A percentile compares a stretch with the other conserved stretches of the same genome.
Conservation (phyloP, 179 eudicot genomes). For the Carnegiea gigantea region DNA sequence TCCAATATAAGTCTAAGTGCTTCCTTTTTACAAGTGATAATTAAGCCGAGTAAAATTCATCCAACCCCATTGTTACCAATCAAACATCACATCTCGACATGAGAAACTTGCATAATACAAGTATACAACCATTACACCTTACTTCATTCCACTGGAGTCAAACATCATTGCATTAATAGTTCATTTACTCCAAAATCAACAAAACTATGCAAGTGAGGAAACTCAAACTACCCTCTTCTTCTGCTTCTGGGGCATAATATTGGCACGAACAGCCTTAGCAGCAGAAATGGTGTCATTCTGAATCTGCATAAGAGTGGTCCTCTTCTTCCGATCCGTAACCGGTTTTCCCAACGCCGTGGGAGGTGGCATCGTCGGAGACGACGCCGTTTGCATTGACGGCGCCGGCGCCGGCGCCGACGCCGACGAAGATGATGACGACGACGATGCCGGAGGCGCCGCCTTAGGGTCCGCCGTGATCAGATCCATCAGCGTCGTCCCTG, state of each 20-base stretch:
- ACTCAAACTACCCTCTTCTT: slow-evolving; percentile 60
- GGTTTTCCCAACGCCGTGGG: slow-evolving; percentile 42
- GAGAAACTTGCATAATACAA: not conserved
- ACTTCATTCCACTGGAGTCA: not conserved
- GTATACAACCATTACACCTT: too few species aligned
- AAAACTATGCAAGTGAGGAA: not conserved
- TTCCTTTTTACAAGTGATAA: not conserved
- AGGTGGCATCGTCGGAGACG: slow-evolving; percentile 25
- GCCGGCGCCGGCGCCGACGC: slow-evolving; percentile 41
- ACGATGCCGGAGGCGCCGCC: slow-evolving; percentile 34
- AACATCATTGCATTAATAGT: not conserved
- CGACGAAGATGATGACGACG: slow-evolving; percentile 24
- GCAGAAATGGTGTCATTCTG: slow-evolving; percentile 95
- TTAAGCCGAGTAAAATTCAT: not conserved
- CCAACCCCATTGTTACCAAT: not conserved
- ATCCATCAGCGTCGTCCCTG: slow-evolving; percentile 94
- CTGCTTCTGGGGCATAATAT: slow-evolving; percentile 76
- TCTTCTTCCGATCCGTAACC: slow-evolving; percentile 62
- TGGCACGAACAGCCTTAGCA: slow-evolving; percentile 87
- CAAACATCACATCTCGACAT: not conserved
- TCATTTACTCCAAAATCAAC: not conserved
- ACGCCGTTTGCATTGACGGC: slow-evolving; percentile 29
- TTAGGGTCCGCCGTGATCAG: slow-evolving; percentile 79
- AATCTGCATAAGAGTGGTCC: slow-evolving; percentile 74
- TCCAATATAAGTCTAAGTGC: not conserved